Conservation (phyloP, 768 basidiomycete species). For the Rhodotorula kratochvilovae region DNA sequence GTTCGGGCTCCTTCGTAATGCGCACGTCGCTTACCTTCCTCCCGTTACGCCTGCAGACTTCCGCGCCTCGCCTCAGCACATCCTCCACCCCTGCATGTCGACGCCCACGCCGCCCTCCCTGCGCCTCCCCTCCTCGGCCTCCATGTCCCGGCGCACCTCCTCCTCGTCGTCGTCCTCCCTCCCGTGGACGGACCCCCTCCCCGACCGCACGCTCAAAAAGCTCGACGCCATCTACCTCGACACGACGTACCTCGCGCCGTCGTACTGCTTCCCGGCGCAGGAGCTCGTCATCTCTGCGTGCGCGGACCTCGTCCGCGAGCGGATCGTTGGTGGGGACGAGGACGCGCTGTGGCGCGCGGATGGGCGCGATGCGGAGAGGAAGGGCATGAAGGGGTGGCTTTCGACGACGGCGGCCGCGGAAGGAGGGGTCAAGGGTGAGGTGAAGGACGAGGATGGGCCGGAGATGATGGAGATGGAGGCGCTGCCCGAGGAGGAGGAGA, state of each 20-base stretch:
- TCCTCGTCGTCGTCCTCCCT: not conserved
- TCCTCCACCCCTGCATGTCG: conserved; percentile 72
- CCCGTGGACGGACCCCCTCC: not conserved
- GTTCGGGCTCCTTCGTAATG: not conserved
- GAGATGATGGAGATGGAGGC: not conserved
- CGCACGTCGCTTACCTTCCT: not conserved
- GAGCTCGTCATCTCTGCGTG: conserved; percentile 90
- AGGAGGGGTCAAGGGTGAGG: conserved; percentile 18
- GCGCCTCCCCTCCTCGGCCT: not conserved
- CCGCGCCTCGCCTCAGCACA: conserved; percentile 80
- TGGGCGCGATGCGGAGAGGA: conserved; percentile 34
- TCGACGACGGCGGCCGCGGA: not conserved
- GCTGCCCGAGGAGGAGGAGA: conserved; percentile 3
- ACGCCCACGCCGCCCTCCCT: not conserved
- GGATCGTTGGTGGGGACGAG: conserved; percentile 38
- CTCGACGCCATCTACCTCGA: conserved; percentile 90
- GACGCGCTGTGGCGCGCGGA: conserved; percentile 37
- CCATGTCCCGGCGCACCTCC: not conserved
- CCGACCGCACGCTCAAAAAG: conserved; percentile 59
- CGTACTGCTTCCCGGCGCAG: conserved; percentile 94
- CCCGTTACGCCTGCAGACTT: conserved; percentile 51
- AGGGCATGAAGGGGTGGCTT: conserved; percentile 42
- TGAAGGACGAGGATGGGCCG: not conserved
- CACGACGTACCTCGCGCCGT: conserved; percentile 58
- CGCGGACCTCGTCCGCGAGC: conserved; percentile 58